Conservation (phyloP, 2,329 filamentous ascomycete species). For the Pezicula carpinea region DNA sequence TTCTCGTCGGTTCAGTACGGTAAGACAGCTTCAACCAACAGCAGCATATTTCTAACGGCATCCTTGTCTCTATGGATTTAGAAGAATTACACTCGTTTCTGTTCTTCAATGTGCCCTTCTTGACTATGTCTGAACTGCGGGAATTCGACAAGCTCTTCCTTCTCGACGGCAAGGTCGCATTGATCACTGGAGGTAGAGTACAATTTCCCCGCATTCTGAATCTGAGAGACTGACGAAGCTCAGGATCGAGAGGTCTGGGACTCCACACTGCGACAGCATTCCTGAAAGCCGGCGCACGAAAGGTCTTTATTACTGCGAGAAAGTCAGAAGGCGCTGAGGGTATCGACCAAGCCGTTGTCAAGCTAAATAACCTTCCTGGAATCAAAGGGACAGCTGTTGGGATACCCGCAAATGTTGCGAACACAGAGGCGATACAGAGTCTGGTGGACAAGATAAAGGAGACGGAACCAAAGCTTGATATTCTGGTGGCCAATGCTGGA, state of each 20-base stretch:
- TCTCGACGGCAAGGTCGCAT: constrained; percentile 21
- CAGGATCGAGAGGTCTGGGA: constrained; percentile 50
- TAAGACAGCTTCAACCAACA: background rate
- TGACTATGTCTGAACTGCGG: constrained; percentile 15
- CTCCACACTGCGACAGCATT: constrained; percentile 62
- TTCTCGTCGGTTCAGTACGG: background rate
- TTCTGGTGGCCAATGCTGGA: constrained; percentile 68
- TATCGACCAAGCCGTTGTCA: constrained; percentile 55
- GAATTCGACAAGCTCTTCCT: constrained; percentile 16
- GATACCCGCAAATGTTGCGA: constrained; percentile 61
- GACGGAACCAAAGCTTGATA: constrained; percentile 58
- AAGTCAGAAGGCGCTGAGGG: constrained; percentile 55
- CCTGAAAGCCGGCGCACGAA: constrained; percentile 64
- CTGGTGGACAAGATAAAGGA: constrained; percentile 50
- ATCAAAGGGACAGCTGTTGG: constrained; percentile 56
- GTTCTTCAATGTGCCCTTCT: background rate
- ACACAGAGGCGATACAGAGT: constrained; percentile 54
- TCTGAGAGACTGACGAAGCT: background rate
- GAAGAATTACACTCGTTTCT: too few species aligned
- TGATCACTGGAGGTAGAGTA: constrained; percentile 26
- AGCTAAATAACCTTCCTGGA: constrained; percentile 58
- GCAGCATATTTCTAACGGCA: too few species aligned
- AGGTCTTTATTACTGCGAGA: constrained; percentile 69
- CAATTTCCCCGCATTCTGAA: background rate
- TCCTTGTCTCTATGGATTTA: too few species aligned